These are phyloP conservation scores for Gamsiella multidivaricata DNA, from an alignment of 192 early-diverging fungal species.

Conservation along the genomic window DNA sequence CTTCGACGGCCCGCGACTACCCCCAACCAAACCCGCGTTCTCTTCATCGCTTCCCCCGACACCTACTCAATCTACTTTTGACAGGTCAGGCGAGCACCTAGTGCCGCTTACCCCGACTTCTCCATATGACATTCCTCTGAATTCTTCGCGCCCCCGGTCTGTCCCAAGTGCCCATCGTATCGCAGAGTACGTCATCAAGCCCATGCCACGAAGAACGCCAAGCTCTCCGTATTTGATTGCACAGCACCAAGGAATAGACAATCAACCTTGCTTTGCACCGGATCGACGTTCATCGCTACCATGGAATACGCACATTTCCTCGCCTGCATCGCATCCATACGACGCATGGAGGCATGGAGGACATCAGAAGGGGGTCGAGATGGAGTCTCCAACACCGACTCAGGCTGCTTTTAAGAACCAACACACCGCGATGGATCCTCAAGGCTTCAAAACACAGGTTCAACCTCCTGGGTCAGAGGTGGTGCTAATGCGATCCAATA, in stretches of 20 bases:
- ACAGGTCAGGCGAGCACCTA: neutral
- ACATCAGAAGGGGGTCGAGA: neutral
- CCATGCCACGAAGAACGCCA: slow-evolving; percentile 4
- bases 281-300: slow-evolving; percentile 30
- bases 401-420: neutral
- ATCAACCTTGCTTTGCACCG: neutral
- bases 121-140: neutral
- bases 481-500: slow-evolving; percentile 22
- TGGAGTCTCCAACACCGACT: neutral
- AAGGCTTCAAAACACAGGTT: neutral
- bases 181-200: neutral
- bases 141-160: neutral
- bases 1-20: slow-evolving; percentile 8
- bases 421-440: neutral
- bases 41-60: slow-evolving; percentile 13
- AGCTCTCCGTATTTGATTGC: neutral
- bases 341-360: neutral
- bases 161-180: neutral
- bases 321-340: neutral
- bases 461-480: neutral
- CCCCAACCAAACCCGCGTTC: neutral
- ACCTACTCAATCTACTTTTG: slow-evolving; percentile 2
- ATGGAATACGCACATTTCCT: slow-evolving; percentile 15
- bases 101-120: slow-evolving; percentile 6
- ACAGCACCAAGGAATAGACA: neutral